Percentiles rank a stretch among this genome's conserved stretches.
Conservation (phyloP, 352 stramenopile genomes). For the Globisporangium yorkense region DNA sequence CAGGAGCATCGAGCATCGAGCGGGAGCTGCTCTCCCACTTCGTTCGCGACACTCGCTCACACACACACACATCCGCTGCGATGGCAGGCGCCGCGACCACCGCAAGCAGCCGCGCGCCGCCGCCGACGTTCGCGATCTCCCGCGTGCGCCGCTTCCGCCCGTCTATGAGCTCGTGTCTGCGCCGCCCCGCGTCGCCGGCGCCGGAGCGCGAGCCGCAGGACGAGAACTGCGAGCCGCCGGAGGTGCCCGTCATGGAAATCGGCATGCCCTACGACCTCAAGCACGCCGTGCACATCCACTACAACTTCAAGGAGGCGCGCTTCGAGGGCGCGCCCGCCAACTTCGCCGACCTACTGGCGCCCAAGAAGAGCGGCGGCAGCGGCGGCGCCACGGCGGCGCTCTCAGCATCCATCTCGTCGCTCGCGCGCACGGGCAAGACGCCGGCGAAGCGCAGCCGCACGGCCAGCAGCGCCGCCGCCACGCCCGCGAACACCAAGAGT, state of each 20-base stretch:
- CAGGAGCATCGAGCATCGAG: too few species aligned
- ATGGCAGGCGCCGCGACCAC: too few species aligned
- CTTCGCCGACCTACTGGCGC: constrained; percentile 65
- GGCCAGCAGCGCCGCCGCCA: constrained; percentile 18
- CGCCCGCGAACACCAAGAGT: constrained; percentile 9
- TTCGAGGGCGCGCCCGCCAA: constrained; percentile 83
- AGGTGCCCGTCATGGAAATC: constrained; percentile 33
- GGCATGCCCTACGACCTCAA: constrained; percentile 68
- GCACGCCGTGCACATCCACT: constrained; percentile 83
- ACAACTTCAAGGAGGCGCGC: constrained; percentile 81
- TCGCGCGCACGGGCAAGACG: constrained; percentile 2
- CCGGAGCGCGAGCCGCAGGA: constrained; percentile 7
- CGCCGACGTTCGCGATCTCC: not conserved
- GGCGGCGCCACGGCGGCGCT: constrained; percentile 6
- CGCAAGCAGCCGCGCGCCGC: too few species aligned
- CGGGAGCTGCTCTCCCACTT: too few species aligned
- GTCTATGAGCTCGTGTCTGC: constrained; percentile 36
- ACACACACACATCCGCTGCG: too few species aligned
- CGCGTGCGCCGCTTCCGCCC: constrained; percentile 6
- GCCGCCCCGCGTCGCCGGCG: not conserved
- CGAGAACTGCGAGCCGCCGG: constrained; percentile 26
- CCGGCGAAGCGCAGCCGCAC: constrained; percentile 31
- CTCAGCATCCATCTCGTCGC: constrained; percentile 9
- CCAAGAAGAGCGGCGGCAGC: not conserved
- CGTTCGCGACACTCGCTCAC: too few species aligned